phyloP scores from a whole-genome alignment of 306 rosid species.

The Cucurbita argyrosperma region DNA sequence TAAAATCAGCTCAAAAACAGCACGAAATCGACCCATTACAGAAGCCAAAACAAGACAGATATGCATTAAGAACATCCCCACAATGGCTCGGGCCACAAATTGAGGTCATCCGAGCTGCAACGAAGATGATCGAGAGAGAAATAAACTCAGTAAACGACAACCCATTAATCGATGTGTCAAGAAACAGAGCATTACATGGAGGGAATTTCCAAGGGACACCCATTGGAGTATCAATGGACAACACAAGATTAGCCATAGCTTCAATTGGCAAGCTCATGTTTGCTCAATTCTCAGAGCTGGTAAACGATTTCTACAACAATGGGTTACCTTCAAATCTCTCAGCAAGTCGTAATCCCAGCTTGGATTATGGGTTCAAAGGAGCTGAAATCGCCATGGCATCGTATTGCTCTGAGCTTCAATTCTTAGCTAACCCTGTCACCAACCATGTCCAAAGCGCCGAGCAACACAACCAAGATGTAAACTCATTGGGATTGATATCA shows the following conservation, averaged over 20 bases:
- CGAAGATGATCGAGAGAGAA: slow-evolving; percentile 87
- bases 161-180: slow-evolving; percentile 79
- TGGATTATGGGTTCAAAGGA: slow-evolving; percentile 89
- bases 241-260: slow-evolving; percentile 69
- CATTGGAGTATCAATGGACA: slow-evolving; percentile 93
- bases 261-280: slow-evolving; percentile 73
- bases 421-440: slow-evolving; percentile 81
- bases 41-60: slow-evolving; percentile 82
- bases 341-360: slow-evolving; percentile 53
- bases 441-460: slow-evolving; percentile 93
- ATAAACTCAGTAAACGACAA: slow-evolving; percentile 87
- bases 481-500: slow-evolving; percentile 74
- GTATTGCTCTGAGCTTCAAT: slow-evolving; percentile 83
- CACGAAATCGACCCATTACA: slow-evolving; percentile 80
- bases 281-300: slow-evolving; percentile 94
- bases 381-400: slow-evolving; percentile 96
- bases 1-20: slow-evolving; percentile 48
- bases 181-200: slow-evolving; percentile 80
- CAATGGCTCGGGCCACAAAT: slow-evolving; percentile 93
- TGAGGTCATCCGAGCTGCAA: slow-evolving; percentile 66
- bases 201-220: slow-evolving; percentile 95
- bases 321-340: slow-evolving; percentile 83
- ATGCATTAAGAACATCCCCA: slow-evolving; percentile 82
- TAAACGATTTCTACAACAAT: slow-evolving; percentile 71
- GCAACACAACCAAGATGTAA: slow-evolving; percentile 91